phyloP scores from a whole-genome alignment of 257 asterid species.

The Solanum corneliomulleri region DNA sequence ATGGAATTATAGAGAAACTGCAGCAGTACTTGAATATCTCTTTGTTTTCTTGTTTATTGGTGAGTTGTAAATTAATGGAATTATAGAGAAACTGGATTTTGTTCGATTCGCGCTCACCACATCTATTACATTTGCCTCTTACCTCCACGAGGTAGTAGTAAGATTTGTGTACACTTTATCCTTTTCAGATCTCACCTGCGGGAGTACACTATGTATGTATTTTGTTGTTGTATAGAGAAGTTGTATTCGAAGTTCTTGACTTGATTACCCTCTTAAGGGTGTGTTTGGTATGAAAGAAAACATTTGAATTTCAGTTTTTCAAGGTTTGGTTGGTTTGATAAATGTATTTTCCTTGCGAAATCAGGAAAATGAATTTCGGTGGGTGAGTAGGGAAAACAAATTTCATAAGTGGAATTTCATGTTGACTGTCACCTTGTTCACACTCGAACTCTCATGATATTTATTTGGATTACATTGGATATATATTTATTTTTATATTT shows the following conservation, averaged over 20 bases:
- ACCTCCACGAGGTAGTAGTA: not conserved
- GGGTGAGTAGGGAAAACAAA: not conserved
- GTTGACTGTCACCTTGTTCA: not conserved
- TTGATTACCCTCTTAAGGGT: not conserved
- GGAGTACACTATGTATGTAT: not conserved
- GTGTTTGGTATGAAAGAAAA: not conserved
- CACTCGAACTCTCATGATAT: not conserved
- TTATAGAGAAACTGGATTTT: not conserved
- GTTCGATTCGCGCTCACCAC: not conserved
- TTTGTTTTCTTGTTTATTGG: not conserved
- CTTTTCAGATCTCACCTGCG: accelerated
- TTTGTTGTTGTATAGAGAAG: not conserved
- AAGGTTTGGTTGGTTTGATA: not conserved
- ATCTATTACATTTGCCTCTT: not conserved
- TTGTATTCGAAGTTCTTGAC: not conserved
- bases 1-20: not conserved
- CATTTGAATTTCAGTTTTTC: not conserved
- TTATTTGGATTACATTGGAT: not conserved
- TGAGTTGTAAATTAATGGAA: not conserved
- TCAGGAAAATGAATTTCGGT: not conserved
- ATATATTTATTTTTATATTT: not conserved
- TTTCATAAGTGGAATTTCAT: not conserved
- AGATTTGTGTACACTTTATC: not conserved
- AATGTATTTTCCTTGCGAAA: accelerated
- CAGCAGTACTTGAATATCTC: not conserved